phyloP scores from a whole-genome alignment of 441 rosid genomes.

The Cnidoscolus chayamansa region DNA sequence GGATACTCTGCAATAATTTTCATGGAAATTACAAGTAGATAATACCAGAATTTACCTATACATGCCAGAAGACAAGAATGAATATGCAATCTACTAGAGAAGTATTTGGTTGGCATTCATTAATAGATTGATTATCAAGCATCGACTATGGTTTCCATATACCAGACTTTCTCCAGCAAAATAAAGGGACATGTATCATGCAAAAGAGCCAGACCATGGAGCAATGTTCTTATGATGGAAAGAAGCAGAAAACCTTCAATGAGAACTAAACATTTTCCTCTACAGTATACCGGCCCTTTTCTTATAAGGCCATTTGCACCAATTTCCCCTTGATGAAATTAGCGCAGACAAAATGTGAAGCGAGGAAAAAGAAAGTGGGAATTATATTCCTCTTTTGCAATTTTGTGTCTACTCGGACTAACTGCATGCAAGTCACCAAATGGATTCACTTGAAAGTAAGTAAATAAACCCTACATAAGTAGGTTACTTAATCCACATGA shows the following conservation, averaged over 20 bases:
- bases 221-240: not conserved
- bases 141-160: not conserved
- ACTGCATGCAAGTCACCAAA: not conserved
- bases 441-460: not conserved
- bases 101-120: not conserved
- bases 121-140: not conserved
- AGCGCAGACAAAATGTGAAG: not conserved
- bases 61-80: not conserved
- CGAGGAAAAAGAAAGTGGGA: not conserved
- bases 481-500: not conserved
- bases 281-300: constrained; percentile 7
- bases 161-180: constrained; percentile 3
- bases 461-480: not conserved
- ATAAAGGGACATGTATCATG: not conserved
- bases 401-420: not conserved
- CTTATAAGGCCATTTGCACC: constrained; percentile 10
- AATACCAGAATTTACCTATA: not conserved
- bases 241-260: not conserved
- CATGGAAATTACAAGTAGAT: constrained; percentile 21
- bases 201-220: not conserved
- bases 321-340: not conserved
- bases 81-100: not conserved
- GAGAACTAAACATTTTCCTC: constrained; percentile 4
- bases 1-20: constrained; percentile 74
- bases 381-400: not conserved